Percentiles rank a stretch among this genome's conserved stretches.
phyloP scores from a whole-genome alignment of 2,329 filamentous ascomycete species.

The Pestalotiopsis sp. region DNA sequence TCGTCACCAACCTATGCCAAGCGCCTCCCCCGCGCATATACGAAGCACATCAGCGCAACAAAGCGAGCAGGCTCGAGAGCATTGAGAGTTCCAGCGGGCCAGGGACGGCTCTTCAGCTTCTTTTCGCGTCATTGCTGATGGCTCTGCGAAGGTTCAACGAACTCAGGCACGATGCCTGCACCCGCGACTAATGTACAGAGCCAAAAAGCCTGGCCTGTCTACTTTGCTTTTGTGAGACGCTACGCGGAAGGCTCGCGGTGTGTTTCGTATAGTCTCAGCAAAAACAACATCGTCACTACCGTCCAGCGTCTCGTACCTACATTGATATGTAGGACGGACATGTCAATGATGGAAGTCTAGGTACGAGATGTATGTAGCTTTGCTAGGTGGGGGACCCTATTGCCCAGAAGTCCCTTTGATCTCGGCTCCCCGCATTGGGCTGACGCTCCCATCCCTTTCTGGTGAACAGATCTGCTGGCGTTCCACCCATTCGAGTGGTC shows the following conservation, averaged over 20 bases:
- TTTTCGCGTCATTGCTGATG: neutral
- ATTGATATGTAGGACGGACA: neutral
- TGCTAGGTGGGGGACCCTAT: neutral
- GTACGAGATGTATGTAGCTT: neutral
- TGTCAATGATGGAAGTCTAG: neutral
- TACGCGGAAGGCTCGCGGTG: neutral
- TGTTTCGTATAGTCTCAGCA: neutral
- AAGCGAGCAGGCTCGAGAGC: neutral
- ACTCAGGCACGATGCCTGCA: neutral
- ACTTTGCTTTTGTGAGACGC: neutral
- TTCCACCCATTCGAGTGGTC: neutral
- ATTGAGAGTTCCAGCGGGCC: neutral
- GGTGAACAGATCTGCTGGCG: neutral
- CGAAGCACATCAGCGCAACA: neutral
- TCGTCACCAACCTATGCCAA: neutral
- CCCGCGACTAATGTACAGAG: neutral
- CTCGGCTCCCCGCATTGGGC: constrained; percentile 7
- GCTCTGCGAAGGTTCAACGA: neutral
- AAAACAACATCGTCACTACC: neutral
- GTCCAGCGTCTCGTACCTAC: neutral
- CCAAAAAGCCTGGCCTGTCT: neutral
- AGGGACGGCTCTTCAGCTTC: neutral
- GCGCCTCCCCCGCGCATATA: constrained; percentile 7
- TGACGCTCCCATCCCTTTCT: constrained; percentile 1
- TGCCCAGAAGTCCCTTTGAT: neutral